Conservation (phyloP, 1,139 yeast species). For the Yamadazyma sp. region DNA sequence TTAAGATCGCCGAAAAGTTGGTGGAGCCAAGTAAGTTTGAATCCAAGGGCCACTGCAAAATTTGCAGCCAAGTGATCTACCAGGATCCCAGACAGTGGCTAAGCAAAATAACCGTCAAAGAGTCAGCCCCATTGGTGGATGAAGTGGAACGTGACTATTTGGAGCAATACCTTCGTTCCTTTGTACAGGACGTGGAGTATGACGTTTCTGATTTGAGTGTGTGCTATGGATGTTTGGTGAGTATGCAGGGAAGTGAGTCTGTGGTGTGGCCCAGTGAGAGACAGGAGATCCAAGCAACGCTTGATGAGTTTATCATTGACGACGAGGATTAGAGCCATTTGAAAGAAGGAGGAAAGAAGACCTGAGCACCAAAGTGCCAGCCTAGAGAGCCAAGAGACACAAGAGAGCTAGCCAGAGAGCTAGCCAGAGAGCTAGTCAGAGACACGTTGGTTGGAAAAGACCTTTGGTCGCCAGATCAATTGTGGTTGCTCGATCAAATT, state of each 20-base stretch:
- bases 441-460: no score
- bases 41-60: slow-evolving; percentile 34
- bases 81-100: slow-evolving; percentile 71
- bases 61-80: slow-evolving; percentile 54
- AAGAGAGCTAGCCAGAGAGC: no score
- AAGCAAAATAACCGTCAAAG: slow-evolving; percentile 66
- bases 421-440: no score
- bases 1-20: slow-evolving; percentile 82
- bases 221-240: slow-evolving; percentile 81
- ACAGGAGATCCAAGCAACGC: slow-evolving; percentile 29
- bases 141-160: slow-evolving; percentile 47
- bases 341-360: no score
- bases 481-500: no score
- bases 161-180: slow-evolving; percentile 21
- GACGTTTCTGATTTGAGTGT: slow-evolving; percentile 23
- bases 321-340: slow-evolving; percentile 1
- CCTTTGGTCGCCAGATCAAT: no score
- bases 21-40: slow-evolving; percentile 47
- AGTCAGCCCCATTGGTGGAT: slow-evolving; percentile 50
- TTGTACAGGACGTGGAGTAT: slow-evolving; percentile 2
- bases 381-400: no score
- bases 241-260: slow-evolving; percentile 47
- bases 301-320: slow-evolving; percentile 51
- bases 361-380: no score
- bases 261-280: slow-evolving; percentile 52